A percentile compares a stretch with the other conserved stretches of the same genome.
Evolutionary conservation across 106 monocot genomes (phyloP).

Genomic region (Phalaenopsis equestris): DNA sequence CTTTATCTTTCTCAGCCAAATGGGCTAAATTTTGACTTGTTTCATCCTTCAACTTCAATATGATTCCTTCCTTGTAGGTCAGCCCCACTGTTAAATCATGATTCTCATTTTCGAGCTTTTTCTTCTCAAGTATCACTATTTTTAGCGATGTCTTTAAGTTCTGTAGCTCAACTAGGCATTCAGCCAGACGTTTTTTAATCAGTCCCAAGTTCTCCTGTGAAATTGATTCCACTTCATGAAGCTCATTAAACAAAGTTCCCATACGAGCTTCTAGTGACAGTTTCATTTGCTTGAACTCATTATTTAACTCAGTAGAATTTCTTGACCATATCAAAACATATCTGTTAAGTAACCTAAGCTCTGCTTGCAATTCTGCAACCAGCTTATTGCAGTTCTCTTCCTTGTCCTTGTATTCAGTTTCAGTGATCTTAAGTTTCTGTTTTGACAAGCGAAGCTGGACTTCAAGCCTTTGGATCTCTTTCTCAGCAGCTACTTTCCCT

Average conservation of each 20-base stretch:
- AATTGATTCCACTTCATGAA: constrained; percentile 19
- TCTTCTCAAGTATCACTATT: constrained; percentile 16
- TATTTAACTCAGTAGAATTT: constrained; percentile 19
- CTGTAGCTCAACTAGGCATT: constrained; percentile 25
- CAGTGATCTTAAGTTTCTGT: constrained; percentile 68
- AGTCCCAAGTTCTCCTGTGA: constrained; percentile 19
- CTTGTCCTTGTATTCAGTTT: constrained; percentile 52
- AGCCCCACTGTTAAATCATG: constrained; percentile 22
- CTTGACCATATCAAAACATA: constrained; percentile 13
- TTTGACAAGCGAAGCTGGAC: constrained; percentile 61
- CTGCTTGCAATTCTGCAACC: constrained; percentile 27
- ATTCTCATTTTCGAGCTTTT: constrained; percentile 30
- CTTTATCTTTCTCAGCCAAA: constrained; percentile 22
- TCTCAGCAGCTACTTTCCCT: constrained; percentile 27
- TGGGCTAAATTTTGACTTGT: constrained; percentile 5
- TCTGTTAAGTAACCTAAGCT: constrained; percentile 29
- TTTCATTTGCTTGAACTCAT: constrained; percentile 25
- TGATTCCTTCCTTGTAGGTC: constrained; percentile 33
- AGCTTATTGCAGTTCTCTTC: constrained; percentile 26
- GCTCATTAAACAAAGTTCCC: constrained; percentile 10
- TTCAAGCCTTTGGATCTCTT: constrained; percentile 36
- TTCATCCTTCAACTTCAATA: constrained; percentile 27
- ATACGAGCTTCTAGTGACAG: constrained; percentile 19
- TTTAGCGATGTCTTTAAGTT: constrained; percentile 16
- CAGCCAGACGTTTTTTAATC: constrained; percentile 18